A percentile compares a stretch with the other conserved stretches of the same genome.
Evolutionary conservation across 306 rosid species (phyloP).

Genomic region (Vicia faba): DNA sequence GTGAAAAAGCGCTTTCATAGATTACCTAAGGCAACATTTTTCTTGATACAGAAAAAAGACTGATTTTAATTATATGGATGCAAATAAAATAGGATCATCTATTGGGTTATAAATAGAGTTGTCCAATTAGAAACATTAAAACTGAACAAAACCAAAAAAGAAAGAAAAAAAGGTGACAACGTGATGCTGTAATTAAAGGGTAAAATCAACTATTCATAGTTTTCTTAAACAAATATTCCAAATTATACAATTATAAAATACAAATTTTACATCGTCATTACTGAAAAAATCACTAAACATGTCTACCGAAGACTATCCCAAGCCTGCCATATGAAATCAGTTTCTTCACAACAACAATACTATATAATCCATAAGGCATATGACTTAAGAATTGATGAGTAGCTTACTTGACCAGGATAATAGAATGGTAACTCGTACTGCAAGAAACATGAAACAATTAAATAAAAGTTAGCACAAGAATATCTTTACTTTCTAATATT

Average conservation of each 20-base stretch:
- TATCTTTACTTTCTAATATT: too few relatives aligned
- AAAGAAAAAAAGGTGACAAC: not conserved
- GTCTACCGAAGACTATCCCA: too few relatives aligned
- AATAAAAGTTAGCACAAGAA: too few relatives aligned
- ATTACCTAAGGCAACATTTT: too few relatives aligned
- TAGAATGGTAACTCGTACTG: slow-evolving; percentile 98
- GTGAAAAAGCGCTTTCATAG: too few relatives aligned
- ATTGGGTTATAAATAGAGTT: too few relatives aligned
- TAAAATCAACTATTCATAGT: slow-evolving; percentile 1
- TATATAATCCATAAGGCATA: slow-evolving; percentile 20
- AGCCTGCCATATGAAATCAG: slow-evolving; percentile 22
- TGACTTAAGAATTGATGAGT: slow-evolving; percentile 3
- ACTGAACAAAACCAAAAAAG: too few relatives aligned
- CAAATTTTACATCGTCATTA: slow-evolving; percentile 9
- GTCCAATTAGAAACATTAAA: too few relatives aligned
- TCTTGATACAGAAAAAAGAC: too few relatives aligned
- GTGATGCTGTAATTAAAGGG: not conserved
- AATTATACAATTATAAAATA: slow-evolving; percentile 1
- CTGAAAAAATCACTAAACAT: slow-evolving; percentile 14
- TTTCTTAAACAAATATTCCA: slow-evolving; percentile 12
- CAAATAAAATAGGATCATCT: too few relatives aligned
- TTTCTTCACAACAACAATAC: slow-evolving; percentile 22
- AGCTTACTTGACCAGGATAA: slow-evolving; percentile 95
- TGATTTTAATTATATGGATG: too few relatives aligned
- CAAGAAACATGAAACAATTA: too few relatives aligned